A percentile compares a stretch with the other conserved stretches of the same genome.
Conservation (phyloP, 352 stramenopile genomes). For the Poterioochromonas sp. region DNA sequence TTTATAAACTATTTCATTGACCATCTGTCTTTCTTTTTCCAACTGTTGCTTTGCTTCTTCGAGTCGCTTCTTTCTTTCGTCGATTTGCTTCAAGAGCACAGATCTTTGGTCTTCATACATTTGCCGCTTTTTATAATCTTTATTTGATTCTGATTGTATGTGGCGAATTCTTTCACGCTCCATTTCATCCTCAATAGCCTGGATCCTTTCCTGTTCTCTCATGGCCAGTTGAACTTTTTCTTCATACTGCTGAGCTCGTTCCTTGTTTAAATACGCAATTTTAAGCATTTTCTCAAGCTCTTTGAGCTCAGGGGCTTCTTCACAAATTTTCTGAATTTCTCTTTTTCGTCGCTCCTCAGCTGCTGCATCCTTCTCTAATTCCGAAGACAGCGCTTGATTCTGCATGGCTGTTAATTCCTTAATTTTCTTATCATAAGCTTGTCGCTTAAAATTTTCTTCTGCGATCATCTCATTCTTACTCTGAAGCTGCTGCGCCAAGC, state of each 20-base stretch:
- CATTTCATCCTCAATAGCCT: slow-evolving; percentile 80
- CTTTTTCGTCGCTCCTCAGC: slow-evolving; percentile 62
- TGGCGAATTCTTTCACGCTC: slow-evolving; percentile 71
- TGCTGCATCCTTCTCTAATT: slow-evolving; percentile 54
- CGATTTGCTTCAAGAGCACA: slow-evolving; percentile 52
- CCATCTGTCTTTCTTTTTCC: slow-evolving; percentile 62
- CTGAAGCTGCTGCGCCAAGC: neutral
- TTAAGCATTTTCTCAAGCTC: slow-evolving; percentile 75
- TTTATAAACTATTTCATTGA: slow-evolving; percentile 50
- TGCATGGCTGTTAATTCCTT: slow-evolving; percentile 46
- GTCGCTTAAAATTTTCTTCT: neutral
- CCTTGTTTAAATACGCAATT: slow-evolving; percentile 84
- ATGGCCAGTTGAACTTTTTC: slow-evolving; percentile 63
- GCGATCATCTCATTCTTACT: neutral
- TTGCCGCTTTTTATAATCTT: slow-evolving; percentile 55
- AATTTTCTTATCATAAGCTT: neutral
- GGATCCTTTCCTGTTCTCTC: slow-evolving; percentile 61
- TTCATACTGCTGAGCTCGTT: slow-evolving; percentile 71
- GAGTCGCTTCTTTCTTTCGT: slow-evolving; percentile 44
- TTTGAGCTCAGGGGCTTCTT: slow-evolving; percentile 72
- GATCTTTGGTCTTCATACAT: slow-evolving; percentile 56
- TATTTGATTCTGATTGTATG: slow-evolving; percentile 48
- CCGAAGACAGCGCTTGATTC: slow-evolving; percentile 59
- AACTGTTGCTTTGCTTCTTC: slow-evolving; percentile 59
- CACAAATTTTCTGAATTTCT: slow-evolving; percentile 77